Percentiles rank a stretch among this genome's conserved stretches.
phyloP scores from a whole-genome alignment of 2,329 filamentous ascomycete genomes.

The Aureobasidium lini region DNA sequence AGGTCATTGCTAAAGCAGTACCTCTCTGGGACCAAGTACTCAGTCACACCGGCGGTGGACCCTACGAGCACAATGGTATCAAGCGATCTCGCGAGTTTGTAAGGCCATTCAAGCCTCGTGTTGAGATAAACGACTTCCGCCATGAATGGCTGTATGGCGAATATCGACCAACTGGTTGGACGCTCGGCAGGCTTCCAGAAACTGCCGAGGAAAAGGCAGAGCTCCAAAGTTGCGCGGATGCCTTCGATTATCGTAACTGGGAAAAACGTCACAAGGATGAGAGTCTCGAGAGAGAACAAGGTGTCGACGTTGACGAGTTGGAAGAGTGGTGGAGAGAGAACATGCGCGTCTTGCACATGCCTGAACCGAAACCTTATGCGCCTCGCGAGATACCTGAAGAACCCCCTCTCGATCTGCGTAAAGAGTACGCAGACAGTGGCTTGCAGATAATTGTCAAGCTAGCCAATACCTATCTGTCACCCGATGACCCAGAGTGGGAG shows the following conservation, averaged over 20 bases:
- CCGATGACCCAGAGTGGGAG: constrained; percentile 48
- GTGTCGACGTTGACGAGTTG: not conserved
- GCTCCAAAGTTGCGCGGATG: not conserved
- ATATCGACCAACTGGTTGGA: not conserved
- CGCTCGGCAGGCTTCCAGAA: not conserved
- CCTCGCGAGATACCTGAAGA: not conserved
- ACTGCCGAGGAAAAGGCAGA: not conserved
- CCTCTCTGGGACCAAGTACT: constrained; percentile 22
- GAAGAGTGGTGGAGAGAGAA: not conserved
- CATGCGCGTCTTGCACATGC: not conserved
- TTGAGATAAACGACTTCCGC: not conserved
- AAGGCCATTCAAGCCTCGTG: not conserved
- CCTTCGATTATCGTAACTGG: too few relatives aligned
- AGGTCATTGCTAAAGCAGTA: constrained; percentile 20
- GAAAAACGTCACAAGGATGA: not conserved
- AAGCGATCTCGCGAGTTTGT: not conserved
- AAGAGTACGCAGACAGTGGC: constrained; percentile 34
- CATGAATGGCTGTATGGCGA: not conserved
- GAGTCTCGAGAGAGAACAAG: not conserved
- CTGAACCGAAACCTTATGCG: not conserved
- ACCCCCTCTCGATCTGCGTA: constrained; percentile 16
- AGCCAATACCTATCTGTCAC: constrained; percentile 51
- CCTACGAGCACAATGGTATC: not conserved
- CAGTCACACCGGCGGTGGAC: not conserved
- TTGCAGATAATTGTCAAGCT: constrained; percentile 60